Conservation (phyloP, 495 filamentous ascomycete genomes). For the Hyphodiscus hymeniophilus region DNA sequence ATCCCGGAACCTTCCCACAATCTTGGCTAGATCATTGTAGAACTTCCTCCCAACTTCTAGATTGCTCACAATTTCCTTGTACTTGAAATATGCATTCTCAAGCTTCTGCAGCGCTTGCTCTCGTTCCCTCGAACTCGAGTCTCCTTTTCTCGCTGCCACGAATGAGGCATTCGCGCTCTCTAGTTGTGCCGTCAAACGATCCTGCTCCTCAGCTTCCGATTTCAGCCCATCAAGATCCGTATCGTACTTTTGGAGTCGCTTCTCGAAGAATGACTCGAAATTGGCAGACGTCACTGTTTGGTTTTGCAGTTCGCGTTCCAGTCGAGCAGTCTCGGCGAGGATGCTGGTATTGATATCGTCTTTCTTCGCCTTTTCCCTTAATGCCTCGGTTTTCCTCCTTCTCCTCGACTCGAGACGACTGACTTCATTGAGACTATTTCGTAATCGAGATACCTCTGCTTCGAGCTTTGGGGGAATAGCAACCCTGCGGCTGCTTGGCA, state of each 20-base stretch:
- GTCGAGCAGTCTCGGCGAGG: constrained; percentile 67
- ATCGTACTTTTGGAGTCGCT: constrained; percentile 71
- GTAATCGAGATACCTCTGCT: constrained; percentile 61
- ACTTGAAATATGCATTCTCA: constrained; percentile 89
- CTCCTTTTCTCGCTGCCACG: constrained; percentile 58
- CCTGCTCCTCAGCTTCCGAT: constrained; percentile 69
- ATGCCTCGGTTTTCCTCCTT: constrained; percentile 62
- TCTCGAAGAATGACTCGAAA: constrained; percentile 86
- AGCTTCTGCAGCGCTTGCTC: constrained; percentile 81
- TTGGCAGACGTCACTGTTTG: constrained; percentile 81
- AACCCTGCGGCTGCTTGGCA: constrained; percentile 73
- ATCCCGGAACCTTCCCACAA: constrained; percentile 71
- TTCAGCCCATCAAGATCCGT: constrained; percentile 59
- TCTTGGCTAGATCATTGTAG: constrained; percentile 89
- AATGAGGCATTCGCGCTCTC: constrained; percentile 73
- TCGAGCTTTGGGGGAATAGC: constrained; percentile 75
- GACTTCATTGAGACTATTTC: constrained; percentile 75
- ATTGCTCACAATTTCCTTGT: constrained; percentile 88
- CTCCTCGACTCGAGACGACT: constrained; percentile 70
- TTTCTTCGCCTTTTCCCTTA: constrained; percentile 67
- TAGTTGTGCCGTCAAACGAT: constrained; percentile 57
- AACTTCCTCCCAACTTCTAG: constrained; percentile 87
- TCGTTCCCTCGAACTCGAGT: constrained; percentile 62
- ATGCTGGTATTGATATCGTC: constrained; percentile 89
- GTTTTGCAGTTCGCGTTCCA: constrained; percentile 73